phyloP scores from a whole-genome alignment of 306 rosid species.

The Prunus mume region DNA sequence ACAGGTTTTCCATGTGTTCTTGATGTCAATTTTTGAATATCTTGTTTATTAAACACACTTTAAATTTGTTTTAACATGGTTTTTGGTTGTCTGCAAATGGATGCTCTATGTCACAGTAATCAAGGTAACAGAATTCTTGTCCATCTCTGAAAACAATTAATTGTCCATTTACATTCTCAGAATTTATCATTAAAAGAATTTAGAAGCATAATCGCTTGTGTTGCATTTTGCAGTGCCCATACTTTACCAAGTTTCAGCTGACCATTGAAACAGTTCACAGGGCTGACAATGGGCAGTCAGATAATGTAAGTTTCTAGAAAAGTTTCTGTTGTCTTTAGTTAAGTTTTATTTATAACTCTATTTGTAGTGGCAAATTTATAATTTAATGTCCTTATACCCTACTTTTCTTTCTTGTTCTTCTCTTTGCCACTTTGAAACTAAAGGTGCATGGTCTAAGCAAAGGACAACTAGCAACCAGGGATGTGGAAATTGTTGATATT shows the following conservation, averaged over 20 bases:
- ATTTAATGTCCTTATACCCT: neutral
- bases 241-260: conserved; percentile 42
- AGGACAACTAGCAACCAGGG: conserved; percentile 37
- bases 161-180: neutral
- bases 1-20: conserved; percentile 34
- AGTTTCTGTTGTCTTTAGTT: neutral
- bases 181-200: neutral
- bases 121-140: conserved; percentile 23
- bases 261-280: conserved; percentile 39
- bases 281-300: conserved; percentile 42
- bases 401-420: neutral
- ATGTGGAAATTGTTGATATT: conserved; percentile 43
- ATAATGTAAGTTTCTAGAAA: conserved; percentile 32
- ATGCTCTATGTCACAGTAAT: conserved; percentile 25
- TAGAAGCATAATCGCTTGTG: neutral
- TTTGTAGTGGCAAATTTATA: neutral
- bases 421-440: neutral
- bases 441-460: conserved; percentile 47
- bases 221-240: conserved; percentile 42
- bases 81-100: conserved; percentile 22
- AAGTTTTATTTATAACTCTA: neutral
- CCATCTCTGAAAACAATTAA: neutral
- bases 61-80: conserved; percentile 7
- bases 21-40: neutral
- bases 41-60: neutral